phyloP scores from a whole-genome alignment of 2,329 filamentous ascomycete genomes.

The Pseudodiploospora longispora region DNA sequence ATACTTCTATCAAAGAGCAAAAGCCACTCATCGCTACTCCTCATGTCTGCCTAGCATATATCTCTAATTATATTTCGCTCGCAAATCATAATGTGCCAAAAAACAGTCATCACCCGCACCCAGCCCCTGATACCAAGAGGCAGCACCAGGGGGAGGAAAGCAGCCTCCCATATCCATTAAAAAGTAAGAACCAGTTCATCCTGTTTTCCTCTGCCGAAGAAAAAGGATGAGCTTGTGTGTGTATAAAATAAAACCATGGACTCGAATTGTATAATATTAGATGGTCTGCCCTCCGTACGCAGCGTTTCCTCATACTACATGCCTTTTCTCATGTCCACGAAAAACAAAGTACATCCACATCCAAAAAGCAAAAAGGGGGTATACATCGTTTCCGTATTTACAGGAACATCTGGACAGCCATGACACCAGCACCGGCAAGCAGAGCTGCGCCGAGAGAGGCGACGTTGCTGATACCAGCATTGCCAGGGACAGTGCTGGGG shows the following conservation, averaged over 20 bases:
- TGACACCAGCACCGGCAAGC: conserved; percentile 19
- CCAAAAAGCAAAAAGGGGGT: conserved; percentile 4
- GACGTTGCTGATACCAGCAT: conserved; percentile 18
- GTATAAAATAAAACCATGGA: conserved; percentile 14
- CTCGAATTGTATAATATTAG: conserved; percentile 23
- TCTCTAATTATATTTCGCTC: too few species aligned
- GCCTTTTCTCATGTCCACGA: conserved; percentile 13
- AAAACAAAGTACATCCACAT: conserved; percentile 13
- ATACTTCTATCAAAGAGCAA: too few species aligned
- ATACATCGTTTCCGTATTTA: conserved; percentile 9
- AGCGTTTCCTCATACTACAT: conserved; percentile 16
- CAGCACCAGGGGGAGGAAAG: not conserved
- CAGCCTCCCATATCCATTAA: too few species aligned
- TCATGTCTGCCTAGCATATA: too few species aligned
- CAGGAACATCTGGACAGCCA: conserved; percentile 23
- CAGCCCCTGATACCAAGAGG: too few species aligned
- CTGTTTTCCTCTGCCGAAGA: too few species aligned
- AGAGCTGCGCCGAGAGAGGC: conserved; percentile 17
- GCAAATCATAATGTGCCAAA: too few species aligned
- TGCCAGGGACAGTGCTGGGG: conserved; percentile 15
- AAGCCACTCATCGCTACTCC: too few species aligned
- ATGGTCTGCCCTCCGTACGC: conserved; percentile 19
- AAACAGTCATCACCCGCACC: too few species aligned
- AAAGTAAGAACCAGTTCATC: too few species aligned
- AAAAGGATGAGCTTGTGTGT: too few species aligned